Evolutionary conservation across 164 flowering plant genomes (phyloP), one percentile per base, ranked within the genome.

Genomic region (Saururus chinensis): DNA sequence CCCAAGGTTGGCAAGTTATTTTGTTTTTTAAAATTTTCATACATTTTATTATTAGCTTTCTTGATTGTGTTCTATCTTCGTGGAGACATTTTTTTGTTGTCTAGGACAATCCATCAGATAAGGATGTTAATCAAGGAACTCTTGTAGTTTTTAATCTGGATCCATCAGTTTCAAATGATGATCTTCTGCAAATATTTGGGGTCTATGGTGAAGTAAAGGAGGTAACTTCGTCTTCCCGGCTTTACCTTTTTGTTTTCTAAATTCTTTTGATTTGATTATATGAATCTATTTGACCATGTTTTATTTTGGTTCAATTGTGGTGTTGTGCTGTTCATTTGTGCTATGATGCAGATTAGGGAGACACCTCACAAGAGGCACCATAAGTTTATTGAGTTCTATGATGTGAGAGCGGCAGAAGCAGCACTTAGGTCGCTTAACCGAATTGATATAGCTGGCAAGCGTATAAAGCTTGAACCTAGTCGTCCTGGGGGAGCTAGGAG

Each of bases 401-500:
- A 92, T 83, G 98, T 89, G 60, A 86, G 98, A 83, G 95, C 88
- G 22, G 96, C 98, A 53, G 98, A 92, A 68, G 88, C 88, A 58
- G 98, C 98, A 48, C 87, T 92, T 62, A 81, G 81, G 68, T 73
- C 91, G 53, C 82, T 92, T 72, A 92, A 92, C 77, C 83, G 89
- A 66, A 83, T 89, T 71, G 96, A 92, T 70, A 92, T 92, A 68
- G 98, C 95, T 71, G 98, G 98, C 40, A 92, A 92, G 75, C 93
- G 95, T 64, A 86, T 92, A 70, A 92, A 92, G 77, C 88, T 92
- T 69, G 96, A 89, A 76, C 96, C 95, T 60, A 92, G 96, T 66
- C 89, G 98, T 52, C 98, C 98, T 20, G 96, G 98, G 64, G 98
- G 98, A 71, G 87, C 96, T 68, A 89, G 98, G 56, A 76, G 96